Evolutionary conservation across 2,329 filamentous ascomycete species (phyloP), one percentile per base, ranked within the genome.

Genomic region (Aspergillus ochraceoroseus): DNA sequence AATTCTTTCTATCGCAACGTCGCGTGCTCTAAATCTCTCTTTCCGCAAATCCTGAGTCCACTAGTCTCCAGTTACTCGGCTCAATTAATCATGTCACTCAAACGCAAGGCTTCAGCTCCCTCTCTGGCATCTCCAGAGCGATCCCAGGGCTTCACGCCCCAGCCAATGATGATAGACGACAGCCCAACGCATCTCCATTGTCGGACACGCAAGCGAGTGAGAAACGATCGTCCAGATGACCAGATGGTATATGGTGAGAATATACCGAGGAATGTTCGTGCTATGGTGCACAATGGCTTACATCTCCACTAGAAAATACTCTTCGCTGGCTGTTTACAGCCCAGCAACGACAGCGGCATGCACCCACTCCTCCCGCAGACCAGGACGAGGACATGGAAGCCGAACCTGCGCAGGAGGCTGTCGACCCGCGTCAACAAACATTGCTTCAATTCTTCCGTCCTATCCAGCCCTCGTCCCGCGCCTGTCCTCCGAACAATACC

Each of bases 201-300:
- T 46, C 72, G 78, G 12, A 82, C 78, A 41, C 67, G 73, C 44
- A 82, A 82, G 59, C 64, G 78, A 22, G 70, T 75, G 48, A 68
- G 77, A 43, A 72, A 80, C 56, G 72, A 75, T 52, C 67, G 77
- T 30, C 78, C 77, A 0, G 70, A 77, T 38, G 76, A 79, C 39
- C 63, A 70, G 38, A 59, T 66, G 11, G 69, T 81, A 41, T 73
- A 78, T 55, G 70, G 77, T 79, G 62, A 50, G 66, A 38, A 13
- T 7, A n/a, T n/a, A n/a, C n/a, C n/a, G n/a, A n/a, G n/a, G n/a
- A n/a, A n/a, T n/a, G n/a, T n/a, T n/a, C n/a, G n/a, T n/a, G n/a
- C n/a, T n/a, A n/a, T n/a, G n/a, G n/a, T n/a, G n/a, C 12, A 19
- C 19, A 13, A 26, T n/a, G n/a, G 13, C 53, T 62, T 31, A 61